Evolutionary conservation across 2,329 filamentous ascomycete species (phyloP).

Genomic region (Sclerotinia subarctica): DNA sequence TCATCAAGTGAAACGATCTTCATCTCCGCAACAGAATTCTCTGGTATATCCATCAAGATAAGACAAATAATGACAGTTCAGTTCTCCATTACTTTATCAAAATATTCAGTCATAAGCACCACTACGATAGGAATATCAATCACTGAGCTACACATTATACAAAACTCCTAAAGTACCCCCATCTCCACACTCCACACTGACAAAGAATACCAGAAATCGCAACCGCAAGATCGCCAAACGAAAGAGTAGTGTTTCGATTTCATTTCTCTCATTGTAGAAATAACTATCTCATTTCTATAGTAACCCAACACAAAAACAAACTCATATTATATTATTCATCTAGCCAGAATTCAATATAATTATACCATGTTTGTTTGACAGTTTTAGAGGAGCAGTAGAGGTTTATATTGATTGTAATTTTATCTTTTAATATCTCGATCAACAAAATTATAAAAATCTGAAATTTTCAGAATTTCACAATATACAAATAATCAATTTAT

Average conservation of each 20-base stretch:
- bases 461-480: no score
- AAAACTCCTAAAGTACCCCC: slow-evolving; percentile 48
- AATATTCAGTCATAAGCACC: background rate
- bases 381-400: background rate
- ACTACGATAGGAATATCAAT: background rate
- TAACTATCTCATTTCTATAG: slow-evolving; percentile 27
- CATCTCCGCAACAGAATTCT: background rate
- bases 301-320: slow-evolving; percentile 35
- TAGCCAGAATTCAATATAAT: slow-evolving; percentile 19
- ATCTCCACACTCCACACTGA: slow-evolving; percentile 55
- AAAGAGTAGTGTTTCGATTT: slow-evolving; percentile 51
- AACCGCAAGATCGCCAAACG: slow-evolving; percentile 61
- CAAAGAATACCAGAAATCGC: slow-evolving; percentile 51
- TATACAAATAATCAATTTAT: no score
- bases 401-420: slow-evolving; percentile 22
- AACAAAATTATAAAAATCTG: no score
- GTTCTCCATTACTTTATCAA: slow-evolving; percentile 40
- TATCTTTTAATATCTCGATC: no score
- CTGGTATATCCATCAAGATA: background rate
- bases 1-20: background rate
- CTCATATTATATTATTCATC: background rate
- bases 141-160: slow-evolving; percentile 26
- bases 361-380: slow-evolving; percentile 26
- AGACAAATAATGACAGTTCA: slow-evolving; percentile 45
- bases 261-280: slow-evolving; percentile 53